A percentile compares a stretch with the other conserved stretches of the same genome.
Conservation (phyloP, 495 filamentous ascomycete genomes). For the Penicillium steckii region DNA sequence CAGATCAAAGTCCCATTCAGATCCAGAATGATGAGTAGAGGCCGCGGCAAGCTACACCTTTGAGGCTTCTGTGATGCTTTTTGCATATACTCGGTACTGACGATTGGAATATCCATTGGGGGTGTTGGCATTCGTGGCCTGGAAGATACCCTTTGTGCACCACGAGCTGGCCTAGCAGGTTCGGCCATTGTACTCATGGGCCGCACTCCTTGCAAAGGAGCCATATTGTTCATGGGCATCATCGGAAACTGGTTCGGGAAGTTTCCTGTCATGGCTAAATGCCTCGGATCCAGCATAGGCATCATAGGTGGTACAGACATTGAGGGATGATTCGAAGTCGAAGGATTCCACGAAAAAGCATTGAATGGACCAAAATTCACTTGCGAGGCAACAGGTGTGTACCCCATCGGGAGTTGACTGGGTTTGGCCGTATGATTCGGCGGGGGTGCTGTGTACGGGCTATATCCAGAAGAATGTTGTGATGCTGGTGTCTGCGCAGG, state of each 20-base stretch:
- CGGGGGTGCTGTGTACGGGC: background rate
- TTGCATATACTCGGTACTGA: slow-evolving; percentile 43
- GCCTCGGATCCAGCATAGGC: slow-evolving; percentile 7
- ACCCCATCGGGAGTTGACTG: background rate
- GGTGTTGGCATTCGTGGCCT: slow-evolving; percentile 15
- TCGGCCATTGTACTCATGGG: slow-evolving; percentile 22
- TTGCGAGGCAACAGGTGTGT: background rate
- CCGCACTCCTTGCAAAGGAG: slow-evolving; percentile 5
- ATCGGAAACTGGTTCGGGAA: slow-evolving; percentile 1
- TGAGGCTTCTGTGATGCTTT: slow-evolving; percentile 35
- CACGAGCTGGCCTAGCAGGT: background rate
- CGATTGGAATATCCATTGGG: slow-evolving; percentile 24
- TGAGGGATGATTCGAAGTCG: slow-evolving; percentile 1
- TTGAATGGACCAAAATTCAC: slow-evolving; percentile 16
- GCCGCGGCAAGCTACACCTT: slow-evolving; percentile 30
- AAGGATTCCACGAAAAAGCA: slow-evolving; percentile 15
- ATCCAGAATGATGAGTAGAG: slow-evolving; percentile 80
- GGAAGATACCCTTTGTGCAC: background rate
- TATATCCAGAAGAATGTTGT: background rate
- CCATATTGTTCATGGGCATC: slow-evolving; percentile 9
- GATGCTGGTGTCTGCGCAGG: too few species aligned
- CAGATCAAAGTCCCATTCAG: slow-evolving; percentile 87
- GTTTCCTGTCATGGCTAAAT: slow-evolving; percentile 7
- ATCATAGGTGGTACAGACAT: background rate
- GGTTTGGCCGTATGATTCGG: background rate